Base-by-base conservation (phyloP, 2,329 filamentous ascomycete genomes). In the Purpureocillium takamizusanense region DNA sequence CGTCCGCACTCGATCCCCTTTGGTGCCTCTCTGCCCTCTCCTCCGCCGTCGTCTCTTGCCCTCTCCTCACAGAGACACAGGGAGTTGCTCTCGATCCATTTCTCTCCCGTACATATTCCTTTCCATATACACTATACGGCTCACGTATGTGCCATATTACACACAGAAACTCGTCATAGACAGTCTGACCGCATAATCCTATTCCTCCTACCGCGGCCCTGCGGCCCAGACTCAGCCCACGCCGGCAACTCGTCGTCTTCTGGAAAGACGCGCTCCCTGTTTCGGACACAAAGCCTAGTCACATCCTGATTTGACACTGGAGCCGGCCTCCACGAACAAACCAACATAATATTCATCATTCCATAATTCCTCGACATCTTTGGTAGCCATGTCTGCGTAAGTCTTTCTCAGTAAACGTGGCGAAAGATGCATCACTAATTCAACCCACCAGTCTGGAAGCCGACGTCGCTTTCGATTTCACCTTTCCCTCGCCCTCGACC, bases 401-500 rank as follows among this genome's bases (percentile, higher is more conserved):
- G 60, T 55, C 36, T 25, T 10, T 25, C 21, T 10, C 21, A 25
- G 21, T n/a, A n/a, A n/a, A n/a, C n/a, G n/a, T n/a, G n/a, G n/a
- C n/a, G n/a, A n/a, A n/a, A n/a, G n/a, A n/a, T n/a, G n/a, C n/a
- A n/a, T n/a, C n/a, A 27, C 41, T 40, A 37, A 44, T 50, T 54
- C 45, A 47, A 36, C 31, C 8, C 15, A 37, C 44, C 52, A 78
- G 74, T 74, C 72, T 76, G 70, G 72, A 63, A 76, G 74, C 67
- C 61, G 69, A 72, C 63, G 70, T 78, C 61, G 63, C 74, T 42
- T 78, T 79, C 56, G 72, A 78, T 61, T 78, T 79, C 60, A 66
- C 62, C 45, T 79, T 76, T 51, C 68, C 70, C 29, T 54, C 53
- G 14, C 52, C 53, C 42, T 54, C 54, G 12, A 52, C 47, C 9